A percentile compares a stretch with the other conserved stretches of the same genome.
Conservation (phyloP, 164 flowering plant species). For the Vitis vinifera region ASM3070453v1 NC_081822.1:13236001-13236500, state of each 20-base stretch:
- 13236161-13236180: too few relatives aligned
- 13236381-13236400: not conserved
- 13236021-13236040: too few relatives aligned
- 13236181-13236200: too few relatives aligned
- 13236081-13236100: too few relatives aligned
- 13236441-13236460: not conserved
- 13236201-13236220: not conserved
- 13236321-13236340: not conserved
- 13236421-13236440: not conserved
- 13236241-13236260: not conserved
- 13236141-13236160: too few relatives aligned
- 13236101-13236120: too few relatives aligned
- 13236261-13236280: not conserved
- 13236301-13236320: conserved; percentile 1
- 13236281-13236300: conserved; percentile 8
- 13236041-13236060: too few relatives aligned
- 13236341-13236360: not conserved
- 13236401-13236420: conserved; percentile 4
- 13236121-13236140: too few relatives aligned
- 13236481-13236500: too few relatives aligned
- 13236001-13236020: too few relatives aligned
- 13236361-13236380: not conserved
- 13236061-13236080: too few relatives aligned
- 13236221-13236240: not conserved
- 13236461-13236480: not conserved